Percentiles rank a stretch among this genome's conserved stretches.
phyloP scores from a whole-genome alignment of 139 green algal genomes.

The Dunaliella primolecta region DNA sequence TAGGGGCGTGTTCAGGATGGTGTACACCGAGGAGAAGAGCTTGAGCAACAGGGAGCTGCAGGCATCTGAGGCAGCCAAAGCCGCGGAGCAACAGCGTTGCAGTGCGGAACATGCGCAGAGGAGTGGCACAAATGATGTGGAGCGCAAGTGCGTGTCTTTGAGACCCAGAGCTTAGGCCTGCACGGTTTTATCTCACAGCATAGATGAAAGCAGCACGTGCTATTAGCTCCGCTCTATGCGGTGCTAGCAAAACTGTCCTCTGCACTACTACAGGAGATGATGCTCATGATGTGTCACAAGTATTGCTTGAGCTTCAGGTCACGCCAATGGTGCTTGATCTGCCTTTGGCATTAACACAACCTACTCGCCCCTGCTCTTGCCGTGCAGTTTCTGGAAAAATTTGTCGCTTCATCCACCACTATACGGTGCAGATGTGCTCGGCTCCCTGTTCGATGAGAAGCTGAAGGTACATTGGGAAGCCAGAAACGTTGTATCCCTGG shows the following conservation, averaged over 20 bases:
- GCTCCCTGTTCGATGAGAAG: slow-evolving; percentile 69
- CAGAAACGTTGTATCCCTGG: no score
- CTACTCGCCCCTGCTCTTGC: no score
- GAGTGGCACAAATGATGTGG: background rate
- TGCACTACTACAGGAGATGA: no score
- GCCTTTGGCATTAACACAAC: no score
- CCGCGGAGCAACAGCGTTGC: slow-evolving; percentile 2
- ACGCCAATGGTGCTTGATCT: no score
- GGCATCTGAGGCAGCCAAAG: background rate
- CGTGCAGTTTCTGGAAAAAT: slow-evolving; percentile 73
- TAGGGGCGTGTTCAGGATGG: slow-evolving; percentile 64
- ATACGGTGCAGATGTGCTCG: slow-evolving; percentile 80
- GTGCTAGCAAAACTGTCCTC: no score
- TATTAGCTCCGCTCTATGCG: no score
- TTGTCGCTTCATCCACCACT: slow-evolving; percentile 64
- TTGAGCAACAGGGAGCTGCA: slow-evolving; percentile 1
- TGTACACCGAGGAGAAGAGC: slow-evolving; percentile 6
- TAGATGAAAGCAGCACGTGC: no score
- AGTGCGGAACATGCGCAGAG: background rate
- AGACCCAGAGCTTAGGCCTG: background rate
- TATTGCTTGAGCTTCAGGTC: no score
- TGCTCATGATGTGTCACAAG: no score
- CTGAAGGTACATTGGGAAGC: slow-evolving; percentile 20
- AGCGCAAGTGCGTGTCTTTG: background rate
- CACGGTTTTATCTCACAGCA: background rate